Evolutionary conservation across 768 basidiomycete genomes (phyloP).

Genomic region (Termitomyces sp.): DNA sequence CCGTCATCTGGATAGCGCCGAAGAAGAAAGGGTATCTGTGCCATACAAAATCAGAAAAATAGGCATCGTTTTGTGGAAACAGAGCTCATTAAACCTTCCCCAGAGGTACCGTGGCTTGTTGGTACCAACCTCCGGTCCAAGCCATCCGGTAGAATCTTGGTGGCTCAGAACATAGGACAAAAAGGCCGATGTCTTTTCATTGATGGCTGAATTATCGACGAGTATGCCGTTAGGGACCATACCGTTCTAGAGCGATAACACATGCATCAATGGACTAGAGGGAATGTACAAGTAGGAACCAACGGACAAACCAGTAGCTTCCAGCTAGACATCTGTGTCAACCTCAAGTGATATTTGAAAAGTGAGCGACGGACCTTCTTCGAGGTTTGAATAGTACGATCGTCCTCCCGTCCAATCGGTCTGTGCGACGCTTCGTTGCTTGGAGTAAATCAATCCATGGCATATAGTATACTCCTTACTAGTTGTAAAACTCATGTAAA

Average conservation of each 20-base stretch:
- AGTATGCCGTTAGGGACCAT: slow-evolving; percentile 54
- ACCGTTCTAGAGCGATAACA: slow-evolving; percentile 36
- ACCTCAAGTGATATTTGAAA: neutral
- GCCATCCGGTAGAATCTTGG: slow-evolving; percentile 55
- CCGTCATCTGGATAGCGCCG: slow-evolving; percentile 57
- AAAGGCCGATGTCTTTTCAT: slow-evolving; percentile 45
- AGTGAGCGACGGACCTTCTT: slow-evolving; percentile 33
- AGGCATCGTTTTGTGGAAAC: neutral
- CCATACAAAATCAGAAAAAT: neutral
- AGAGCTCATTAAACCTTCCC: slow-evolving; percentile 37
- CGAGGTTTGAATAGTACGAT: slow-evolving; percentile 39
- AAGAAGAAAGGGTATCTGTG: slow-evolving; percentile 57
- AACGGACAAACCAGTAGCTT: slow-evolving; percentile 58
- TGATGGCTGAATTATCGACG: slow-evolving; percentile 43
- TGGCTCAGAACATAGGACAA: slow-evolving; percentile 49
- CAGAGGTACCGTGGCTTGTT: slow-evolving; percentile 52
- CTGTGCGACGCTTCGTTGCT: slow-evolving; percentile 30
- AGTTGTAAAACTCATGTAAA: slow-evolving; percentile 36
- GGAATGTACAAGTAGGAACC: neutral
- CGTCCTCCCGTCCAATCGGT: slow-evolving; percentile 44
- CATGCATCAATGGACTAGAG: neutral
- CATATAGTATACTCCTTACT: slow-evolving; percentile 1
- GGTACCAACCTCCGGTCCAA: slow-evolving; percentile 54
- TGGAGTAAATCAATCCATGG: neutral
- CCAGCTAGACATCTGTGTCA: slow-evolving; percentile 35